Evolutionary conservation across 176 grass and related monocot genomes (phyloP).

Genomic region (Juncus effusus): DNA sequence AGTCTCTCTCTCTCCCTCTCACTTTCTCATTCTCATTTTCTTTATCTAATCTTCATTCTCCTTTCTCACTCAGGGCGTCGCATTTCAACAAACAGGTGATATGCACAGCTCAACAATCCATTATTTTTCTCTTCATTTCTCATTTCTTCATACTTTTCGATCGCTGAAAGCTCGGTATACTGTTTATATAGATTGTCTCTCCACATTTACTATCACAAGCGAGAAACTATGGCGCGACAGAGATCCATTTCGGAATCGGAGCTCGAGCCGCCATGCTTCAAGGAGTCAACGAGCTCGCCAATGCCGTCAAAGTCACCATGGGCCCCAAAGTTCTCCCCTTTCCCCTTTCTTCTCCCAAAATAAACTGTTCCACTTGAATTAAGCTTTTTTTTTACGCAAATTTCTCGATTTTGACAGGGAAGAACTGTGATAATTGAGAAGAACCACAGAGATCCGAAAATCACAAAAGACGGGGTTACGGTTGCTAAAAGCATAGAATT

Average conservation of each 20-base stretch:
- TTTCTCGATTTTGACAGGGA: conserved; percentile 33
- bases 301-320: conserved; percentile 47
- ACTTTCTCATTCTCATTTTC: no score
- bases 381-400: background rate
- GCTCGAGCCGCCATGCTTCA: conserved; percentile 40
- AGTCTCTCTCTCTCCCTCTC: background rate
- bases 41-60: no score
- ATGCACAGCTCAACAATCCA: background rate
- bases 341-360: background rate
- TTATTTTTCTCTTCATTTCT: background rate
- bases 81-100: conserved; percentile 30
- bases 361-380: no score
- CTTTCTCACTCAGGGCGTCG: background rate
- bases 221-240: conserved; percentile 38
- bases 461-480: conserved; percentile 94
- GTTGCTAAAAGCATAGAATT: conserved; percentile 93
- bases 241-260: conserved; percentile 36
- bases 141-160: background rate
- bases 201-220: conserved; percentile 17
- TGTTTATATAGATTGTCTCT: conserved; percentile 15
- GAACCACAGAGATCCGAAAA: conserved; percentile 37
- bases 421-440: conserved; percentile 85
- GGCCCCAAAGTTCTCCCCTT: conserved; percentile 17
- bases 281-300: conserved; percentile 36
- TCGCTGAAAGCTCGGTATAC: background rate